Conservation (phyloP, 805 yeast species). For the Saturnispora sanitii region DNA sequence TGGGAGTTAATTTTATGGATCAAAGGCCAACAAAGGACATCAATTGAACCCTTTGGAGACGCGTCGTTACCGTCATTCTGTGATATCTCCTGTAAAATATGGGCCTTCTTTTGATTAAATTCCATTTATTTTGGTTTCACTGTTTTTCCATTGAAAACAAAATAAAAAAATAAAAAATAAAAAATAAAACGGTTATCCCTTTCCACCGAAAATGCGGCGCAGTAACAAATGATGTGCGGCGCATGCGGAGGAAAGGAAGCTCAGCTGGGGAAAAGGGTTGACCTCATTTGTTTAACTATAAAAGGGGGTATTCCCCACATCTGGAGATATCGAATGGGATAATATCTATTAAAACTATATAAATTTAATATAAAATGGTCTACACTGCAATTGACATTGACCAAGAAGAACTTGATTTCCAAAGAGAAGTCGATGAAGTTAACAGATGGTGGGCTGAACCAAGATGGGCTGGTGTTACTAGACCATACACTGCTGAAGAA, state of each 20-base stretch:
- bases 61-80: slow-evolving; percentile 41
- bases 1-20: slow-evolving; percentile 57
- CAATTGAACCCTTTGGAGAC: slow-evolving; percentile 89
- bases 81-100: slow-evolving; percentile 44
- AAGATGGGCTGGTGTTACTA: slow-evolving; percentile 81
- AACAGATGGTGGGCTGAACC: slow-evolving; percentile 90
- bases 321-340: background rate
- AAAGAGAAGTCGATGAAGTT: slow-evolving; percentile 61
- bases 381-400: slow-evolving; percentile 50
- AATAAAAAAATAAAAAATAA: no score
- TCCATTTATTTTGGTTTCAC: slow-evolving; percentile 28
- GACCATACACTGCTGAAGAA: slow-evolving; percentile 81
- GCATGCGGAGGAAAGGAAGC: slow-evolving; percentile 11
- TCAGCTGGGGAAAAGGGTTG: background rate
- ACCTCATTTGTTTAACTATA: background rate
- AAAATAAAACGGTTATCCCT: no score
- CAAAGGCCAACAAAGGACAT: slow-evolving; percentile 60
- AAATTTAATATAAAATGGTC: slow-evolving; percentile 24
- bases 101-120: slow-evolving; percentile 56
- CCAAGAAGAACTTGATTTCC: slow-evolving; percentile 55
- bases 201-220: slow-evolving; percentile 5
- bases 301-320: background rate
- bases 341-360: no score
- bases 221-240: slow-evolving; percentile 4
- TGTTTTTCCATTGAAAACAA: no score